Percentiles rank a stretch among this genome's conserved stretches.
Conservation (phyloP, 2,329 filamentous ascomycete genomes). For the Trichoderma hamatum region DNA sequence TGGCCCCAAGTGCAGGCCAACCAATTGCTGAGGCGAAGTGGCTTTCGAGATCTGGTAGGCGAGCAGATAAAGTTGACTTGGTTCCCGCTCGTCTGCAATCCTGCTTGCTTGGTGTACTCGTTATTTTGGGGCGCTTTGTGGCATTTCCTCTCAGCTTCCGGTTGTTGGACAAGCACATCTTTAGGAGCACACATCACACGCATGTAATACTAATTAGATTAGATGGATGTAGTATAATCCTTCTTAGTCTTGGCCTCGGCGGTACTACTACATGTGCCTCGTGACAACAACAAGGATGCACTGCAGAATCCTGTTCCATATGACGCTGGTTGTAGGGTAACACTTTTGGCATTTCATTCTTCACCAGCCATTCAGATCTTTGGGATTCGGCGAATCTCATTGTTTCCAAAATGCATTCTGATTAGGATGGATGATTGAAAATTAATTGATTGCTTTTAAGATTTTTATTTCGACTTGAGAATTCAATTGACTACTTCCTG, state of each 20-base stretch:
- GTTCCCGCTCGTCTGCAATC: neutral
- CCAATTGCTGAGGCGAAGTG: neutral
- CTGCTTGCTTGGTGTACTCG: neutral
- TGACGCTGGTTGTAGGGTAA: too few species aligned
- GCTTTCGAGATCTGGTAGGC: neutral
- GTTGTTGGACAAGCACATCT: neutral
- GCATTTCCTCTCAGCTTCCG: neutral
- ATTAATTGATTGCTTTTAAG: neutral
- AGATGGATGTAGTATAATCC: neutral
- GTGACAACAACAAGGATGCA: neutral
- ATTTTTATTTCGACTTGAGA: neutral
- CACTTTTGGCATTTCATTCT: too few species aligned
- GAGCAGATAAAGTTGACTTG: conserved; percentile 20
- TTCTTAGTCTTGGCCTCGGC: neutral
- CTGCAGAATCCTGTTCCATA: neutral
- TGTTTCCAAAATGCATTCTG: too few species aligned
- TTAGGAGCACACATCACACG: neutral
- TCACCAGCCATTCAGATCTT: too few species aligned
- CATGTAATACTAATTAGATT: neutral
- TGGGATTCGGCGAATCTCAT: neutral
- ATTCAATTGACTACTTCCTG: neutral
- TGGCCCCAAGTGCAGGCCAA: neutral
- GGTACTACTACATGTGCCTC: neutral
- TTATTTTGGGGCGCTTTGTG: neutral
- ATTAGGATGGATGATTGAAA: neutral